These are phyloP conservation scores for Botrytis pseudocinerea DNA, from an alignment of 2,329 filamentous ascomycete genomes.

Conservation along the genomic window DNA sequence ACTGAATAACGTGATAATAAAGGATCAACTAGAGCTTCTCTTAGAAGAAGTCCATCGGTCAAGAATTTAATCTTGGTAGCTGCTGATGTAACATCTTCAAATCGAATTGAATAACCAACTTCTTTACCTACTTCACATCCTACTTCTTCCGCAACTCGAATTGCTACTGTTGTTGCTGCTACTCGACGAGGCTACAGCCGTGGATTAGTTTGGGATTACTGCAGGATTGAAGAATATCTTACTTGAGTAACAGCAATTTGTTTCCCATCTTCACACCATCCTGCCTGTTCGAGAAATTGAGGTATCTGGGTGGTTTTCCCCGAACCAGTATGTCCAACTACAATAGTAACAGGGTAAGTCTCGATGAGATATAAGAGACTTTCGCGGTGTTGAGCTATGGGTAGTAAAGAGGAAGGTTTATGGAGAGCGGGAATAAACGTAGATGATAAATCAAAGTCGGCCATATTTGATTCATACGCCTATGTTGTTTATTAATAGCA, in stretches of 20 bases:
- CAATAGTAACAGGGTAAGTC: constrained; percentile 78
- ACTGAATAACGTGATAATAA: constrained; percentile 88
- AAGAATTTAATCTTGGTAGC: constrained; percentile 90
- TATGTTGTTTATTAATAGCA: neutral
- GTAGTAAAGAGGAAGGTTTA: constrained; percentile 79
- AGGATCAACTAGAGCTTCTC: constrained; percentile 92
- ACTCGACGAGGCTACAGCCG: constrained; percentile 73
- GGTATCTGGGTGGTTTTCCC: constrained; percentile 96
- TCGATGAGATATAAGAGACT: constrained; percentile 84
- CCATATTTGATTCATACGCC: constrained; percentile 33
- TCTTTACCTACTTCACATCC: constrained; percentile 84
- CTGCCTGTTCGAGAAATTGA: constrained; percentile 82
- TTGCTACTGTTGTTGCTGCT: constrained; percentile 85
- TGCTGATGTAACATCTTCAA: constrained; percentile 88
- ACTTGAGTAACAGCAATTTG: constrained; percentile 89
- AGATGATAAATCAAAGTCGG: constrained; percentile 57
- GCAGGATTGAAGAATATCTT: constrained; percentile 36
- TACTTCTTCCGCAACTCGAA: constrained; percentile 86
- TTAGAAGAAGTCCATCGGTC: constrained; percentile 86
- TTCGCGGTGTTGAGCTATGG: constrained; percentile 81
- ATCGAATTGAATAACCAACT: constrained; percentile 87
- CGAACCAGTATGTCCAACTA: constrained; percentile 91
- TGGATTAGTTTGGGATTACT: constrained; percentile 20
- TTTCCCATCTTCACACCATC: constrained; percentile 85
- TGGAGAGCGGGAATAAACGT: constrained; percentile 78